phyloP scores from a whole-genome alignment of 2,329 filamentous ascomycete species.

The Apiospora arundinis region DNA sequence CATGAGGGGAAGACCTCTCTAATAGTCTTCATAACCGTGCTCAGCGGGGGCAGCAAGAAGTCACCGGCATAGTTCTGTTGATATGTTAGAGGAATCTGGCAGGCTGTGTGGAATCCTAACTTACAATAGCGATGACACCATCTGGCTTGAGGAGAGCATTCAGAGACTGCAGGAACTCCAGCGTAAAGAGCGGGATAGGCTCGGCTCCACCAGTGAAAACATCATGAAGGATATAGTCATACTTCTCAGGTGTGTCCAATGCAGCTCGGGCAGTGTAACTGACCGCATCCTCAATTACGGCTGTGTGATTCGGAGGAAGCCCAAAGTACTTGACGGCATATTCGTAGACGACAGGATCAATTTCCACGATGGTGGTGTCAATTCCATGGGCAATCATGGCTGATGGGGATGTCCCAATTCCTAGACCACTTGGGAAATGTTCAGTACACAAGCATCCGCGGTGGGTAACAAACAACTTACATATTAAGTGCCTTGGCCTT shows the following conservation, averaged over 20 bases:
- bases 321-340: constrained; percentile 85
- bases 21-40: constrained; percentile 83
- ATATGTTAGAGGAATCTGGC: not conserved
- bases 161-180: constrained; percentile 79
- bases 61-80: constrained; percentile 92
- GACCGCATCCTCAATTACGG: constrained; percentile 84
- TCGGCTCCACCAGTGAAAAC: constrained; percentile 97
- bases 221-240: constrained; percentile 95
- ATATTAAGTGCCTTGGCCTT: constrained; percentile 84
- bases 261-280: constrained; percentile 63
- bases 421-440: constrained; percentile 70
- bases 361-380: constrained; percentile 91
- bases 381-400: constrained; percentile 88
- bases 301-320: constrained; percentile 76
- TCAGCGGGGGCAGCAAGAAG: constrained; percentile 75
- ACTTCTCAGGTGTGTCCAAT: constrained; percentile 55
- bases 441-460: constrained; percentile 26
- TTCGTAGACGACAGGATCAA: constrained; percentile 87
- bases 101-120: constrained; percentile 38
- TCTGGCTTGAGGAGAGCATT: constrained; percentile 73
- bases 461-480: constrained; percentile 54
- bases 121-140: constrained; percentile 86
- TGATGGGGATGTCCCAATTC: constrained; percentile 89
- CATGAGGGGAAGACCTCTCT: constrained; percentile 84
- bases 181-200: constrained; percentile 85